These are phyloP conservation scores for Acorus calamus DNA, from an alignment of 106 monocot genomes.

Conservation along the genomic window DNA sequence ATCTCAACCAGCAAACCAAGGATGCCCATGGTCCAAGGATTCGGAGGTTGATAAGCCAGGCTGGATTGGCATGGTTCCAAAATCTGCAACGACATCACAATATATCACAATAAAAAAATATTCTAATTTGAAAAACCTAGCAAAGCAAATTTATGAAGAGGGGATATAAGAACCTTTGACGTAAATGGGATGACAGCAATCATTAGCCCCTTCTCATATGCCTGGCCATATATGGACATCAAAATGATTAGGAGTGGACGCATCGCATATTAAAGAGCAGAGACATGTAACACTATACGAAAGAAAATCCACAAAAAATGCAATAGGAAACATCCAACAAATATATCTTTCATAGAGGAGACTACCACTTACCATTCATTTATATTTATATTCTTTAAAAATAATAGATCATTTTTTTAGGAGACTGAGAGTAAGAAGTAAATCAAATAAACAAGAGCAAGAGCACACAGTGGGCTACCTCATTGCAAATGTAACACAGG, in stretches of 20 bases:
- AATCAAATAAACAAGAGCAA: too few relatives aligned
- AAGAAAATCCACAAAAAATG: slow-evolving; percentile 7
- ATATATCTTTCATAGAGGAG: too few relatives aligned
- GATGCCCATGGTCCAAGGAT: slow-evolving; percentile 99
- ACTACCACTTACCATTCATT: too few relatives aligned
- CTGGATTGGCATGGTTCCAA: slow-evolving; percentile 91
- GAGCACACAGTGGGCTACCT: too few relatives aligned
- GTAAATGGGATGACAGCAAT: slow-evolving; percentile 99
- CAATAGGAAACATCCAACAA: background rate
- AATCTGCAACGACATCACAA: slow-evolving; percentile 35
- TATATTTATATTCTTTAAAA: too few relatives aligned
- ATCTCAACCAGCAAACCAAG: slow-evolving; percentile 87
- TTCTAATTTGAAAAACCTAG: background rate
- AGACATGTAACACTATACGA: background rate
- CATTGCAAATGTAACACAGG: too few relatives aligned
- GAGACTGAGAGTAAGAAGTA: too few relatives aligned
- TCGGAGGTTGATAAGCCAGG: slow-evolving; percentile 92
- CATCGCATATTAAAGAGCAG: background rate
- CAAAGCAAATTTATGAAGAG: too few relatives aligned
- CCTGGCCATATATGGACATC: slow-evolving; percentile 33
- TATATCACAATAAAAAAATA: background rate
- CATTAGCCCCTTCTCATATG: slow-evolving; percentile 96
- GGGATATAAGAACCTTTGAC: slow-evolving; percentile 51
- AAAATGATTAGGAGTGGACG: background rate
- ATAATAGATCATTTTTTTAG: too few relatives aligned